phyloP scores from a whole-genome alignment of 176 grass and related monocot species.

The Avena sativa region DNA sequence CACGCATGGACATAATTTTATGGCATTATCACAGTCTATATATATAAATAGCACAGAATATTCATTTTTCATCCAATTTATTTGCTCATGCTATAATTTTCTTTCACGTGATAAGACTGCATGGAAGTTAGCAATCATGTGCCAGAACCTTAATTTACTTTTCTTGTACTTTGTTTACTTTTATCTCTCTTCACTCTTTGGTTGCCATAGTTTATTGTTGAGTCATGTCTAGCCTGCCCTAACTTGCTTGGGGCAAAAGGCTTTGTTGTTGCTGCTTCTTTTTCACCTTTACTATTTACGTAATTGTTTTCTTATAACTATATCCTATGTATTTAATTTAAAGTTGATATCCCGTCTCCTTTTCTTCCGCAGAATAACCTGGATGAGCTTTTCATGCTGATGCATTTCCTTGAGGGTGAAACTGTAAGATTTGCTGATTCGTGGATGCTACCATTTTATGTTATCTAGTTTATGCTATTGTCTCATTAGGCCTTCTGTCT shows the following conservation, averaged over 20 bases:
- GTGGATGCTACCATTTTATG: constrained; percentile 26
- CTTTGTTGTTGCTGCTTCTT: neutral
- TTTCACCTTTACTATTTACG: constrained; percentile 12
- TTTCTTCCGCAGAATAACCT: constrained; percentile 88
- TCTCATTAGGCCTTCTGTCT: constrained; percentile 12
- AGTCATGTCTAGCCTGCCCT: neutral
- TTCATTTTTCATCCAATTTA: constrained; percentile 24
- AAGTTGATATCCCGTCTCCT: constrained; percentile 39
- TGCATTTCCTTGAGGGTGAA: constrained; percentile 99
- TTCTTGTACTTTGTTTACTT: neutral
- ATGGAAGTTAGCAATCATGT: neutral
- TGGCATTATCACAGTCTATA: constrained; percentile 10
- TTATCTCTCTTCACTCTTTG: constrained; percentile 11
- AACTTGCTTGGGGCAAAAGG: neutral
- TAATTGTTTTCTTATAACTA: constrained; percentile 19
- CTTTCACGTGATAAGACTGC: neutral
- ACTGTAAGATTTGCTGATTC: constrained; percentile 68
- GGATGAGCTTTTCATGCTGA: constrained; percentile 99
- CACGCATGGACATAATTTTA: constrained; percentile 19
- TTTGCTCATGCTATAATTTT: constrained; percentile 10
- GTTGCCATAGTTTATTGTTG: neutral
- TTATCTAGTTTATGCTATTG: constrained; percentile 32
- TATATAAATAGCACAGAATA: constrained; percentile 6
- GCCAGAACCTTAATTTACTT: neutral
- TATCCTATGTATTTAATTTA: constrained; percentile 33